Conservation (phyloP, 371 early-diverging fungal species). For the Lichtheimia ramosa region DNA sequence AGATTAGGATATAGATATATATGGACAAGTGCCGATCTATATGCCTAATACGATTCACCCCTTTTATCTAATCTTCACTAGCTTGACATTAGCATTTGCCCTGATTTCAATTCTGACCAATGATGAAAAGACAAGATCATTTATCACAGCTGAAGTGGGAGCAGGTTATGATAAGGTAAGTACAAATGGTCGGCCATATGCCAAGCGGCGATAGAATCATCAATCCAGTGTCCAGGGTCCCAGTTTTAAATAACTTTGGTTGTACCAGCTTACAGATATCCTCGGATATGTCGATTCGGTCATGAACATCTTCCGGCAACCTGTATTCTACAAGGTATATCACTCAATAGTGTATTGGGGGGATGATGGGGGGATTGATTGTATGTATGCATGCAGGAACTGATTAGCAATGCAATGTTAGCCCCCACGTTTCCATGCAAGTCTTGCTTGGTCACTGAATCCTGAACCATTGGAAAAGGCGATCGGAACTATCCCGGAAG, state of each 20-base stretch:
- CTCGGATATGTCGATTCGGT: conserved; percentile 25
- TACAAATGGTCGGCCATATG: not conserved
- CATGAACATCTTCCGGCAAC: conserved; percentile 21
- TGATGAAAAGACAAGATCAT: conserved; percentile 45
- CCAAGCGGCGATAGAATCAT: too few species aligned
- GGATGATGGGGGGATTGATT: not conserved
- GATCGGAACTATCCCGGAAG: conserved; percentile 17
- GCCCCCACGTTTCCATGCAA: conserved; percentile 52
- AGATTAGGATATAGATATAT: too few species aligned
- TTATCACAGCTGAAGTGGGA: conserved; percentile 42
- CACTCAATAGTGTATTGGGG: not conserved
- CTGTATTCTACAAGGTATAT: conserved; percentile 39
- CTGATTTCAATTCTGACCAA: conserved; percentile 33
- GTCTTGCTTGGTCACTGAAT: conserved; percentile 37
- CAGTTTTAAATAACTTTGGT: too few species aligned
- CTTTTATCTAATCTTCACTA: not conserved
- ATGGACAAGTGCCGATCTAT: too few species aligned
- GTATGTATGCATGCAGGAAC: not conserved
- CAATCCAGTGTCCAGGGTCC: too few species aligned
- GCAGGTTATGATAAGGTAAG: conserved; percentile 44
- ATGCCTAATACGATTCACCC: too few species aligned
- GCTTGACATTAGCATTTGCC: conserved; percentile 39
- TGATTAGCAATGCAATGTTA: conserved; percentile 3
- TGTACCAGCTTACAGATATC: not conserved
- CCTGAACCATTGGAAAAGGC: conserved; percentile 10